phyloP scores from a whole-genome alignment of 2,329 filamentous ascomycete species.

The Fusarium globosum region DNA sequence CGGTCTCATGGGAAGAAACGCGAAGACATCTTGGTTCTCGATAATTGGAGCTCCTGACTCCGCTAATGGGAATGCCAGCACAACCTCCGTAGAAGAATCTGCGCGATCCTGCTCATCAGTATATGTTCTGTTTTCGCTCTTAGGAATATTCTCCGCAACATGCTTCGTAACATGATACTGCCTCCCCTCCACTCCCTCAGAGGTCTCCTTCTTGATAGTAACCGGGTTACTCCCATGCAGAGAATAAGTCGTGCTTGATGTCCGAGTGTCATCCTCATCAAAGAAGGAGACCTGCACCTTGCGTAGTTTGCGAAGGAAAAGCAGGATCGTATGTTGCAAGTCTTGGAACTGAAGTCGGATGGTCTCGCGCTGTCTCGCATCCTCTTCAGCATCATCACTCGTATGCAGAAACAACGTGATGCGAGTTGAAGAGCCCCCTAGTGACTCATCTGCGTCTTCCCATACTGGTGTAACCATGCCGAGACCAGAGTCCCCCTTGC shows the following conservation, averaged over 20 bases:
- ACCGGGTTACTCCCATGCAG: conserved; percentile 14
- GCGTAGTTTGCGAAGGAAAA: conserved; percentile 57
- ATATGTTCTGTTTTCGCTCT: conserved; percentile 51
- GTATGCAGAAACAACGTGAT: conserved; percentile 54
- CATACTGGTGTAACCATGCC: conserved; percentile 63
- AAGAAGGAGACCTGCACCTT: conserved; percentile 48
- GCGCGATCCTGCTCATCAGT: conserved; percentile 41
- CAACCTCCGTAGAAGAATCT: conserved; percentile 49
- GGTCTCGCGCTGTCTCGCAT: conserved; percentile 29
- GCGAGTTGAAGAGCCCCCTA: conserved; percentile 44
- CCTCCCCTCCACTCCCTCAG: conserved; percentile 1
- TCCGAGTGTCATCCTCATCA: conserved; percentile 24
- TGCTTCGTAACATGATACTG: conserved; percentile 47
- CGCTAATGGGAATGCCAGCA: conserved; percentile 59
- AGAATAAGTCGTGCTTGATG: conserved; percentile 17
- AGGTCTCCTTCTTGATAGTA: conserved; percentile 9
- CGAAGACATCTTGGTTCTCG: conserved; percentile 56
- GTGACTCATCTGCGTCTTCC: conserved; percentile 43
- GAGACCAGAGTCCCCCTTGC: conserved; percentile 55
- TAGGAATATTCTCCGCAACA: conserved; percentile 44
- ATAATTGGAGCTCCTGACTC: conserved; percentile 48
- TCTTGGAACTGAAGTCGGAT: conserved; percentile 52
- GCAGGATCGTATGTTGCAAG: conserved; percentile 52
- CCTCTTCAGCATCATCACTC: conserved; percentile 29
- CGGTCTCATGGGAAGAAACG: conserved; percentile 57